Percentiles rank a stretch among this genome's conserved stretches.
phyloP scores from a whole-genome alignment of 305 asterid genomes.

The Plantago coronopus region DNA sequence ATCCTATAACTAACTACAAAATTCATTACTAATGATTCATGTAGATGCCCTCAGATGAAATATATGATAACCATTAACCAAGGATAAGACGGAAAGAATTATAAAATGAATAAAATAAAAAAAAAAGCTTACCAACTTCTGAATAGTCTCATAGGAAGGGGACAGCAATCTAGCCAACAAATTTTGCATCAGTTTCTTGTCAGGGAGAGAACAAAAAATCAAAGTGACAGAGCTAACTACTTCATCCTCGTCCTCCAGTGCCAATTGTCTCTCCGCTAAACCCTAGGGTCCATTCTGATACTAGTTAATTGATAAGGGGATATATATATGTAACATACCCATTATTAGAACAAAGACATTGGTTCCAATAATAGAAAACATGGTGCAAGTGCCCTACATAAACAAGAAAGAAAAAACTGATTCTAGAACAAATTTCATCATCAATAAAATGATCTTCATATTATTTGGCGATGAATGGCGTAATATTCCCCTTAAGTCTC shows the following conservation, averaged over 20 bases:
- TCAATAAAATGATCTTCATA: too few species aligned
- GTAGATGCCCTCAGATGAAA: slow-evolving; percentile 18
- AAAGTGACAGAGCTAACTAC: slow-evolving; percentile 65
- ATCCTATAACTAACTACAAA: slow-evolving; percentile 17
- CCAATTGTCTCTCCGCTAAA: slow-evolving; percentile 64
- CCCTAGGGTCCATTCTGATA: slow-evolving; percentile 50
- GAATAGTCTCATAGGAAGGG: slow-evolving; percentile 62
- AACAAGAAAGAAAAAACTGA: too few species aligned
- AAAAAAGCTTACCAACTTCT: slow-evolving; percentile 61
- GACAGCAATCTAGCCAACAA: slow-evolving; percentile 66
- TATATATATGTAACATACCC: too few species aligned
- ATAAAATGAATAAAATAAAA: too few species aligned
- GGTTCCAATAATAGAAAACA: too few species aligned
- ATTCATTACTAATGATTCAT: slow-evolving; percentile 13
- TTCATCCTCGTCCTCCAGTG: slow-evolving; percentile 82
- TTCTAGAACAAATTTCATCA: too few species aligned
- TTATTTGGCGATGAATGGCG: too few species aligned
- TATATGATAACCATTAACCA: neutral
- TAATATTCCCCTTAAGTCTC: neutral
- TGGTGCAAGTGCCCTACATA: too few species aligned
- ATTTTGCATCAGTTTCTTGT: slow-evolving; percentile 63
- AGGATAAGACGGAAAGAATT: too few species aligned
- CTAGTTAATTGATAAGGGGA: slow-evolving; percentile 20
- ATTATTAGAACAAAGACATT: too few species aligned
- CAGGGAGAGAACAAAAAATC: slow-evolving; percentile 66